Conservation (phyloP, 345 rosid genomes). For the Carallia pectinifolia region DNA sequence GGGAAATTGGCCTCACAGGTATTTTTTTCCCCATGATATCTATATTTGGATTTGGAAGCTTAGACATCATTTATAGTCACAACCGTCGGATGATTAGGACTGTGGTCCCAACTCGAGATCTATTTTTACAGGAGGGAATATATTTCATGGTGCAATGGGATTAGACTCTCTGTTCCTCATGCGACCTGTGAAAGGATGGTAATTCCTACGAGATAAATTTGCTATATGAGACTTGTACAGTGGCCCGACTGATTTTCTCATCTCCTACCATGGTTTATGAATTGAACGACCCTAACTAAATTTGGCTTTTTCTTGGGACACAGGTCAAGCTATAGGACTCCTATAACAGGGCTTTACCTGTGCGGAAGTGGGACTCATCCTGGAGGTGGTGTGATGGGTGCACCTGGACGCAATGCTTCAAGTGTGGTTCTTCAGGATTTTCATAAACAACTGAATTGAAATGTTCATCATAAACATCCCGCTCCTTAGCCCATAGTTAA, state of each 20-base stretch:
- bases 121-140: slow-evolving; percentile 63
- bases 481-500: too few species aligned
- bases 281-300: neutral
- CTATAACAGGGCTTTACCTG: slow-evolving; percentile 66
- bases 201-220: neutral
- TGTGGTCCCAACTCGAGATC: neutral
- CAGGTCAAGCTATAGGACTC: slow-evolving; percentile 78
- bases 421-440: slow-evolving; percentile 64
- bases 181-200: slow-evolving; percentile 92
- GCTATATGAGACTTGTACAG: neutral
- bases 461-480: neutral
- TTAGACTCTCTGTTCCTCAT: slow-evolving; percentile 79
- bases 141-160: slow-evolving; percentile 86
- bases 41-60: too few species aligned
- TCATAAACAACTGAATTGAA: slow-evolving; percentile 10
- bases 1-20: slow-evolving; percentile 77
- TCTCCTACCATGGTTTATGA: neutral
- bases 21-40: neutral
- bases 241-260: neutral
- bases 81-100: neutral
- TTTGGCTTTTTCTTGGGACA: neutral
- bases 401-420: slow-evolving; percentile 85
- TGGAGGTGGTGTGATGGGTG: slow-evolving; percentile 94
- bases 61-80: neutral
- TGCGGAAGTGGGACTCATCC: slow-evolving; percentile 94